Evolutionary conservation across 2,329 filamentous ascomycete species (phyloP), one percentile per base, ranked within the genome.

Genomic region (Sporothrix mexicana): DNA sequence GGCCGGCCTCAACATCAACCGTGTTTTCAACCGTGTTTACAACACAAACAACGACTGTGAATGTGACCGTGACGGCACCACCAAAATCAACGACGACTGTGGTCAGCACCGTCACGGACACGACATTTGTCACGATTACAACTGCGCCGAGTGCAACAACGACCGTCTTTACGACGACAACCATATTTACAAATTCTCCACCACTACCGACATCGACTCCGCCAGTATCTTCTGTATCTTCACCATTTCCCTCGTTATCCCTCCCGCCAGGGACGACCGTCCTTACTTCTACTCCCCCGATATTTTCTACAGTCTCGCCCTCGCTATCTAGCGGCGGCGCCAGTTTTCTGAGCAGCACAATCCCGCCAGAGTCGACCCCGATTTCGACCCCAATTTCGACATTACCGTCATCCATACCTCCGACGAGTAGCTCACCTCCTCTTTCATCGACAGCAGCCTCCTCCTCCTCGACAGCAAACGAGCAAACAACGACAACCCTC

Each of bases 91-190:
- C 77, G 1, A 70, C 75, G n/a, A 74, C 74, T 12, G 53, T 72
- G 55, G 59, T 69, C 8, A 30, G 30, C 43, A 49, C 62, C 9
- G 6, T 47, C 9, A 64, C 62, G 9, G 74, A 76, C 20, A 76
- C 76, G 4, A 73, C 76, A 17, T 77, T 76, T 71, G 66, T 74
- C 7, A 77, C 78, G 0, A 73, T 74, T 1, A 72, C 73, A 12
- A 69, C 76, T 15, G 77, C 76, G 3, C 75, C 75, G 8, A 76
- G 75, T 59, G 75, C 73, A 30, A 75, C 74, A 5, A 76, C 76
- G 0, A 79, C 77, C 0, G 74, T 77, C 6, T 76, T 76, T 25
- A 75, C 74, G 8, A 76, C 76, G 0, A 79, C 77, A 0, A 77
- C 75, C 1, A 64, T 77, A 1, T 74, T 75, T 9, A 74, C 74